Evolutionary conservation across 1,284 basidiomycete genomes (phyloP).

Genomic region (Melampsora occidentalis): DNA sequence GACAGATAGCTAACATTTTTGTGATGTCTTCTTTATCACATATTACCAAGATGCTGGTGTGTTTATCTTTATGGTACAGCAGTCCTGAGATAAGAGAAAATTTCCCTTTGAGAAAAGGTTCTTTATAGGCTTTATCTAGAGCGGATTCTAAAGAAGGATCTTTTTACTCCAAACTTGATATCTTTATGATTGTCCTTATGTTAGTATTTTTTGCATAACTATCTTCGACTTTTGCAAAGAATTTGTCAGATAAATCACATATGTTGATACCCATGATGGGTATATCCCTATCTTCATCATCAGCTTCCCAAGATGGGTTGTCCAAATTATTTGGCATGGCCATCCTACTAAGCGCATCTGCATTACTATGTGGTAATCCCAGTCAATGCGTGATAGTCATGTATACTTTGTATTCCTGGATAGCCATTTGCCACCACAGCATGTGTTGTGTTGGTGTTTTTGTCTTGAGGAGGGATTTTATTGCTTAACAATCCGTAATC

Average conservation of each 20-base stretch:
- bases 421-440: conserved; percentile 20
- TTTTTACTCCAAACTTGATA: background rate
- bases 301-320: background rate
- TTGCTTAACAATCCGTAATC: conserved; percentile 2
- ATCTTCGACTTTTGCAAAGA: background rate
- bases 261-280: conserved; percentile 6
- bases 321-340: background rate
- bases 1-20: conserved; percentile 4
- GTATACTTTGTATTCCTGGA: conserved; percentile 18
- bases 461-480: conserved; percentile 4
- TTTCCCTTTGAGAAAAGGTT: conserved; percentile 6
- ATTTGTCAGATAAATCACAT: background rate
- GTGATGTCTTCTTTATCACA: conserved; percentile 1
- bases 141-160: background rate
- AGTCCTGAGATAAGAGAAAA: conserved; percentile 9
- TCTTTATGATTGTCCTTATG: background rate
- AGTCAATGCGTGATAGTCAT: background rate
- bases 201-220: background rate
- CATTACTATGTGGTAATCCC: background rate
- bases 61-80: conserved; percentile 9
- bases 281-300: background rate
- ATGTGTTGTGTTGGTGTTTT: conserved; percentile 15
- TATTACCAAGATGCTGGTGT: background rate
- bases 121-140: background rate
- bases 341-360: conserved; percentile 14